Base-by-base conservation (phyloP, 306 rosid species). In the Quercus ilex region DNA sequence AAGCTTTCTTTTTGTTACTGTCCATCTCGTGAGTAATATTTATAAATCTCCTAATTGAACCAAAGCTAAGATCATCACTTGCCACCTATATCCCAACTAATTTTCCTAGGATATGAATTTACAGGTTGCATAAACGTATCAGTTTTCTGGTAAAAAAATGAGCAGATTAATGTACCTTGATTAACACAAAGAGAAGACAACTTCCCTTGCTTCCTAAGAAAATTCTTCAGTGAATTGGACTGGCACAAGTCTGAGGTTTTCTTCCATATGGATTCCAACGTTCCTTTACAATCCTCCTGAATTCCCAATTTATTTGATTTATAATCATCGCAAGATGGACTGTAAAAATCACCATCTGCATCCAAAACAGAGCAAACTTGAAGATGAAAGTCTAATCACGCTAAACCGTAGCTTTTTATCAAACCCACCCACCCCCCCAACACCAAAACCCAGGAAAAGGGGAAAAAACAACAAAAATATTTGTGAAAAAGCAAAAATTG, bases 141-240 rank as follows among this genome's bases (percentile, higher is more conserved):
- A 73, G 21, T 51, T 71, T 71, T 35, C 23, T 11, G 23, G 33
- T 1, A 55, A 18, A 15, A 15, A 26, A 15, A 15, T 52, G 30
- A 52, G 25, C 57, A 76, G 62, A 35, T 26, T 35, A 64, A 25
- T 56, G 71, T 83, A 85, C 90, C 91, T 59, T 76, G 87, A 74
- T 85, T 83, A 67, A 91, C 90, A 51, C 70, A 77, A 35, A 93
- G 89, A 26, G 92, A 86, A 56, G 95, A 80, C 80, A 91, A 75
- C 82, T 84, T 93, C 84, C 98, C 98, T 76, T 79, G 91, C 83
- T 89, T 89, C 79, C 83, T 85, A 64, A 93, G 93, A 84, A 93
- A 89, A n/a, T 73, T 86, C 89, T 82, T 90, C 74, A 91, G 86
- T 31, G 86, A 87, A 75, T 67, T 79, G 79, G 93, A 85, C 79